Base-by-base conservation (phyloP, 768 basidiomycete species). In the Cystofilobasidium ferigula region DNA sequence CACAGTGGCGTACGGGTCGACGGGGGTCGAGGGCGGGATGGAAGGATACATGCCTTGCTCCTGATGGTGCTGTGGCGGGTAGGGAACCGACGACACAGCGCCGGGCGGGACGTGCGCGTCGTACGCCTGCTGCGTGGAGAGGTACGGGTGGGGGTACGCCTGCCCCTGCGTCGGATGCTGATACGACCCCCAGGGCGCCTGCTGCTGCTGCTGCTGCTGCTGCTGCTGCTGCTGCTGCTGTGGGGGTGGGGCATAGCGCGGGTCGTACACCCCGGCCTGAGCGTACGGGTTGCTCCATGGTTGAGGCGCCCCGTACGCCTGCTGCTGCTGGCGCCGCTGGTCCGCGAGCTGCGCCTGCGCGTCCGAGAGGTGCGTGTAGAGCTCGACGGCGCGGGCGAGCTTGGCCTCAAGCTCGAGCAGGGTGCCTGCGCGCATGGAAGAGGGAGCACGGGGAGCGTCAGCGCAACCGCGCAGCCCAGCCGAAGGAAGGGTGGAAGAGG, bases 341-440 rank as follows among this genome's bases (percentile, higher is more conserved):
- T 68, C 69, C 8, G 30, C 34, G 18, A n/a, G 56, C 38, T 10
- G 38, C 13, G 13, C 62, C 45, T 47, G 64, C 3, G 34, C 51
- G n/a, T 42, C 57, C 24, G 36, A 28, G 32, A 95, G 79, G 62
- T 86, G 83, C 70, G 97, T 93, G 73, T 97, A 98, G 4, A 95
- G 78, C 73, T 87, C 86, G 53, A 97, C 90, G 0, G 89, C 91
- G 74, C 94, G 84, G 0, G 89, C 88, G 13, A 99, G 76, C 76
- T 97, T 94, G 56, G 87, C 86, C 71, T 97, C 88, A 91, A 98
- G 97, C 57, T 97, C 92, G 9, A 84, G 80, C 40, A 99, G 78
- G 73, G 93, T 80, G 75, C 92, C 92, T 91, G 72, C 4, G 26
- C 24, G 26, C n/a, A 9, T 51, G 13, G 3, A 32, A 22, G 2